Evolutionary conservation across 1,284 basidiomycete genomes (phyloP).

Genomic region (Phylloporus gajari): DNA sequence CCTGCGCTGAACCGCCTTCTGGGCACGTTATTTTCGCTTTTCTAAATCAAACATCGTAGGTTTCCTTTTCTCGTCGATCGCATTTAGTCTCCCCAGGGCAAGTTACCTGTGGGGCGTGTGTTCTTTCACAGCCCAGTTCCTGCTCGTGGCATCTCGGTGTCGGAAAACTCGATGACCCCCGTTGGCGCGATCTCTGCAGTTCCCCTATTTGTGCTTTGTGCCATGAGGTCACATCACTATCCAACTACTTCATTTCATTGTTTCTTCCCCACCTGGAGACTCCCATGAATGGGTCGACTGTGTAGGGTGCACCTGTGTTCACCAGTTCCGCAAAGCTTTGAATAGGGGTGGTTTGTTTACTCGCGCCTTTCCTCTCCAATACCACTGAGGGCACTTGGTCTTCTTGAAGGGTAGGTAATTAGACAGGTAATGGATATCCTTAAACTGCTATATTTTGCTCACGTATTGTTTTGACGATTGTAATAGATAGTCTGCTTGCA

Average conservation of each 20-base stretch:
- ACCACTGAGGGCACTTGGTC: too few species aligned
- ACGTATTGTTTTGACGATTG: too few species aligned
- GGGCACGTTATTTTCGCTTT: slow-evolving; percentile 40
- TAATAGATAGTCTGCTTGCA: too few species aligned
- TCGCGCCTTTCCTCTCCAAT: background rate
- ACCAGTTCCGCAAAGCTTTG: slow-evolving; percentile 8
- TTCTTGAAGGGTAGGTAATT: too few species aligned
- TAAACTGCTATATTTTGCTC: too few species aligned
- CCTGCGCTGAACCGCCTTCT: slow-evolving; percentile 10
- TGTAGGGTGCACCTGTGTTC: slow-evolving; percentile 27
- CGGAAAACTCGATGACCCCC: slow-evolving; percentile 19
- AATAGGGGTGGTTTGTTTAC: slow-evolving; percentile 25
- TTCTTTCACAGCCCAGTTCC: slow-evolving; percentile 33
- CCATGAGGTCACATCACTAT: slow-evolving; percentile 24
- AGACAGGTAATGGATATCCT: too few species aligned
- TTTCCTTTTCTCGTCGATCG: slow-evolving; percentile 39
- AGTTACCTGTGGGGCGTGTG: slow-evolving; percentile 40
- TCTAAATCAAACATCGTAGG: slow-evolving; percentile 34
- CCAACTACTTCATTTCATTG: slow-evolving; percentile 12
- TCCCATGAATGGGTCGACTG: slow-evolving; percentile 14
- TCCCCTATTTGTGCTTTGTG: slow-evolving; percentile 28
- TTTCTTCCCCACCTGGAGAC: slow-evolving; percentile 19
- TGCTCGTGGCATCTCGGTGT: slow-evolving; percentile 31
- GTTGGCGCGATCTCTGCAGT: slow-evolving; percentile 21
- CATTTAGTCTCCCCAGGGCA: slow-evolving; percentile 42